Evolutionary conservation across 2,329 filamentous ascomycete genomes (phyloP).

Genomic region (Stagonosporopsis cucurbitacearum): DNA sequence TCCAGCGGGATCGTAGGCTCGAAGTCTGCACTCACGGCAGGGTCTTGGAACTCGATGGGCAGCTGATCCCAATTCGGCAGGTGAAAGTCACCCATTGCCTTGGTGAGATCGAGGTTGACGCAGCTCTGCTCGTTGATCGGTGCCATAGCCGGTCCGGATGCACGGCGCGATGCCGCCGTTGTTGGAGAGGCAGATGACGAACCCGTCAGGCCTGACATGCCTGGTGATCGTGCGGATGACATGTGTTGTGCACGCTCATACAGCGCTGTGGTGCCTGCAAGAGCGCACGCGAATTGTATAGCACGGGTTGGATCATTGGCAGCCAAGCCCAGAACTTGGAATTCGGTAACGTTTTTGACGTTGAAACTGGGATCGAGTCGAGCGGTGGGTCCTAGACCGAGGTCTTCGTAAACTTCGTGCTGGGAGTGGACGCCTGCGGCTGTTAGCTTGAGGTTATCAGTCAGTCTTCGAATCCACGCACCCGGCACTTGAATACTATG

Average conservation of each 20-base stretch:
- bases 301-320: constrained; percentile 22
- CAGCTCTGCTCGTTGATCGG: constrained; percentile 32
- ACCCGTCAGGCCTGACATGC: constrained; percentile 24
- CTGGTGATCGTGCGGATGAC: constrained; percentile 24
- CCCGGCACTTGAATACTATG: constrained; percentile 12
- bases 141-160: constrained; percentile 21
- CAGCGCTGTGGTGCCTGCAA: constrained; percentile 33
- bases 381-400: constrained; percentile 34
- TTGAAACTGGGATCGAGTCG: constrained; percentile 41
- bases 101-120: constrained; percentile 1
- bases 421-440: constrained; percentile 18
- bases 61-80: constrained; percentile 41
- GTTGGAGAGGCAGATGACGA: constrained; percentile 25
- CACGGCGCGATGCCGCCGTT: constrained; percentile 24
- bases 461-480: constrained; percentile 4
- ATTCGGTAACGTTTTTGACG: constrained; percentile 26
- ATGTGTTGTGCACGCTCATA: constrained; percentile 21
- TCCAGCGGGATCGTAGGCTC: constrained; percentile 24
- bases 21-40: constrained; percentile 29
- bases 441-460: not conserved
- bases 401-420: constrained; percentile 45
- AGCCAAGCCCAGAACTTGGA: constrained; percentile 22
- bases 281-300: constrained; percentile 34
- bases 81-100: constrained; percentile 25
- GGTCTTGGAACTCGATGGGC: constrained; percentile 32